phyloP scores from a whole-genome alignment of 2,329 filamentous ascomycete genomes.

The Chrysosporium keratinophilum region DNA sequence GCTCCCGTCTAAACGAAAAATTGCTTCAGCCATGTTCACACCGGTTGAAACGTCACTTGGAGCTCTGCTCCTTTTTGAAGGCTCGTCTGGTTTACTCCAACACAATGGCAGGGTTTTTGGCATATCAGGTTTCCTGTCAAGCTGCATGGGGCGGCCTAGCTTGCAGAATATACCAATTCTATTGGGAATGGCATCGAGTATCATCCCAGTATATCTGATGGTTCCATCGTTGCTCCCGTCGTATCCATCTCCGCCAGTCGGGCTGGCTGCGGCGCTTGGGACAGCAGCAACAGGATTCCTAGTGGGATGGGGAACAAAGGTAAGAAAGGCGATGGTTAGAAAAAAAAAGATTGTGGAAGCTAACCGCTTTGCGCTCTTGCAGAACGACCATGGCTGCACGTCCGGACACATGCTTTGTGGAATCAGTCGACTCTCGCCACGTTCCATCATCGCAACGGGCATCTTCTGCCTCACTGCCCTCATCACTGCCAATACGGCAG shows the following conservation, averaged over 20 bases:
- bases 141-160: conserved; percentile 32
- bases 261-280: conserved; percentile 28
- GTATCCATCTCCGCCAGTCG: conserved; percentile 32
- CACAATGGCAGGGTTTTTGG: conserved; percentile 45
- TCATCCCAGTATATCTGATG: conserved; percentile 33
- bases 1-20: not conserved
- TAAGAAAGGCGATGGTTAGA: too few species aligned
- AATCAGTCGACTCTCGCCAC: conserved; percentile 40
- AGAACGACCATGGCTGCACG: conserved; percentile 43
- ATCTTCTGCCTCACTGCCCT: conserved; percentile 38
- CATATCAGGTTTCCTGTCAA: conserved; percentile 40
- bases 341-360: too few species aligned
- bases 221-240: conserved; percentile 38
- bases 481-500: conserved; percentile 32
- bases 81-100: conserved; percentile 41
- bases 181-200: conserved; percentile 38
- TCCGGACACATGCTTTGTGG: conserved; percentile 49
- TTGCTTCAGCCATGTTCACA: conserved; percentile 39
- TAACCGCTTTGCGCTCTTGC: conserved; percentile 2
- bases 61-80: conserved; percentile 42
- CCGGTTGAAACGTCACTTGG: conserved; percentile 43
- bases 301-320: conserved; percentile 46
- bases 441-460: conserved; percentile 40
- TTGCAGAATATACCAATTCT: conserved; percentile 38
- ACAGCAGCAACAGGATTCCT: conserved; percentile 37